phyloP scores from a whole-genome alignment of 306 rosid species.

The Pyrus bretschneideri region DNA sequence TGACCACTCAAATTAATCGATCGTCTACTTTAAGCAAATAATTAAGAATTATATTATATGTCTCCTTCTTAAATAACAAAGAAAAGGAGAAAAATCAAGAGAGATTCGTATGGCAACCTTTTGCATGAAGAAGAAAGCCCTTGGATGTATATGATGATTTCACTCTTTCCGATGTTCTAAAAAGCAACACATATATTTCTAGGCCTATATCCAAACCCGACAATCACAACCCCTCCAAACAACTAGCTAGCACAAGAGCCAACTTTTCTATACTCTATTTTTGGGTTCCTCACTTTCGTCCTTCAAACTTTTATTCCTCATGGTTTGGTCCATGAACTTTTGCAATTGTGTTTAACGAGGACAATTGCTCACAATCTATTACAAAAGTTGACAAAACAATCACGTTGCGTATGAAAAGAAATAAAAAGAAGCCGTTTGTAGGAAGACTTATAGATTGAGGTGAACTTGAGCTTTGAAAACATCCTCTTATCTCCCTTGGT shows the following conservation, averaged over 20 bases:
- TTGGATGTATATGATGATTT: conserved; percentile 16
- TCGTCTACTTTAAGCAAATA: conserved; percentile 32
- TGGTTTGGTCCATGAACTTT: neutral
- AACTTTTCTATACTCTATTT: conserved; percentile 19
- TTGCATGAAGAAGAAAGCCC: conserved; percentile 26
- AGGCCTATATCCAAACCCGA: conserved; percentile 21
- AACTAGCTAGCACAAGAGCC: conserved; percentile 38
- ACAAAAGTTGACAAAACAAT: neutral
- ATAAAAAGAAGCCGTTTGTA: no score
- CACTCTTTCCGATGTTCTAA: conserved; percentile 17
- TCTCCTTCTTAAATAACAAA: neutral
- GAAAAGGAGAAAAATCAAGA: neutral
- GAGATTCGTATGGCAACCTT: neutral
- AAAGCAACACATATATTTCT: conserved; percentile 14
- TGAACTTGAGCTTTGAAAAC: no score
- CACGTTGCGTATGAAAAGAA: no score
- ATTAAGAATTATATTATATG: neutral
- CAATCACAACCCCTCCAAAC: conserved; percentile 31
- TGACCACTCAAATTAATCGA: conserved; percentile 42
- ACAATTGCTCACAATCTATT: neutral
- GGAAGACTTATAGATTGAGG: no score
- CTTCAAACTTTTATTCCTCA: neutral
- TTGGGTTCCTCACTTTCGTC: neutral
- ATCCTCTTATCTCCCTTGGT: no score
- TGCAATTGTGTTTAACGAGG: neutral